Conservation (phyloP, 2,329 filamentous ascomycete genomes). For the Monilinia laxa region DNA sequence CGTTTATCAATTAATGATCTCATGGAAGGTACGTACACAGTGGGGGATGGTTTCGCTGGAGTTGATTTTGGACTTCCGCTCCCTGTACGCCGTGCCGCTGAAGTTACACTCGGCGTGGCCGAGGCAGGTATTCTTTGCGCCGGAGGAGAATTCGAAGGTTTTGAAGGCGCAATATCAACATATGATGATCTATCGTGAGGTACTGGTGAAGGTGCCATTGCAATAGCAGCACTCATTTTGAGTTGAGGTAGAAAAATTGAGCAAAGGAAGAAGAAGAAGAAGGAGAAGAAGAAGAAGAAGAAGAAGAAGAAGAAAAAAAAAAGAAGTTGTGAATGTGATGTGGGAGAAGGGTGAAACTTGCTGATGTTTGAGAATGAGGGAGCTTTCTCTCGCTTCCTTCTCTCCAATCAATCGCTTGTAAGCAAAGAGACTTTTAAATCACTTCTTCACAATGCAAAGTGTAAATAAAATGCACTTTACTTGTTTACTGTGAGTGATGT, state of each 20-base stretch:
- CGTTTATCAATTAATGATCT: neutral
- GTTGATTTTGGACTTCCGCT: conserved; percentile 55
- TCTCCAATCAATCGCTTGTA: conserved; percentile 17
- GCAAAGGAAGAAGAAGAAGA: conserved; percentile 13
- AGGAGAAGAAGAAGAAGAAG: conserved; percentile 19
- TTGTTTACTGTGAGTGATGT: too few species aligned
- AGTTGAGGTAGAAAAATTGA: conserved; percentile 9
- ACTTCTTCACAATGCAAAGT: conserved; percentile 3
- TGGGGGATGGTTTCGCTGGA: conserved; percentile 56
- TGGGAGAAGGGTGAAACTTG: conserved; percentile 22
- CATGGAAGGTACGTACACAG: conserved; percentile 51
- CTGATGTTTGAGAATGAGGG: conserved; percentile 20
- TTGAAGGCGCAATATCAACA: conserved; percentile 48
- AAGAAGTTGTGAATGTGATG: neutral
- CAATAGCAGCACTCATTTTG: conserved; percentile 66
- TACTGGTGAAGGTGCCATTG: conserved; percentile 67
- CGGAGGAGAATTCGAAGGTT: conserved; percentile 37
- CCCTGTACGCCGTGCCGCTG: conserved; percentile 48
- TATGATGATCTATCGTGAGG: conserved; percentile 63
- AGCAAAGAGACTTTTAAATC: conserved; percentile 7
- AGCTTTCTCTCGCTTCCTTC: conserved; percentile 21
- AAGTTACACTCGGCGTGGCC: conserved; percentile 46
- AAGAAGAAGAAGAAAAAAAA: too few species aligned
- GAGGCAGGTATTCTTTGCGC: conserved; percentile 38
- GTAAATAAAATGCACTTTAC: neutral